Evolutionary conservation across 1,139 yeast genomes (phyloP), one percentile per base, ranked within the genome.

Genomic region (Candida freyschussii): DNA sequence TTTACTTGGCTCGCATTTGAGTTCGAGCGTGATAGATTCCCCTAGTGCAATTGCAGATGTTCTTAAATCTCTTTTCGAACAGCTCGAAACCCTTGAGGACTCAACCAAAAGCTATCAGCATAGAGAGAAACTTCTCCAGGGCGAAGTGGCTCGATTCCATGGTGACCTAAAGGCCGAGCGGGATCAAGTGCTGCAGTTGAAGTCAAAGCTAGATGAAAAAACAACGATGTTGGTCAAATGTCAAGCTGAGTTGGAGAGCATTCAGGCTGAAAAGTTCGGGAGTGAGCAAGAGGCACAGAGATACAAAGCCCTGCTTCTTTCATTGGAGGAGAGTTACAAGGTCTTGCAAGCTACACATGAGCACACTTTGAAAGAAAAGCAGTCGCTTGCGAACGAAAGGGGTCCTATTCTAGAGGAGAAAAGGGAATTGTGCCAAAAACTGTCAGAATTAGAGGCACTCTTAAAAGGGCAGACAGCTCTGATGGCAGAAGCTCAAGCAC

Each of bases 221-320:
- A 12, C 8, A 21, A 21, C n/a, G n/a, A 7, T 7, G 12, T 8
- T 21, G 12, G 24, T n/a, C 7, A 19, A 13, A 7, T 15, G 17
- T 13, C 24, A 25, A 16, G 13, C 9, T 8, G 24, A 30, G 15
- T 12, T 24, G 12, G 21, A 30, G 7, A 24, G 11, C 10, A n/a
- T 24, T 15, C 6, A 15, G 4, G 21, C 13, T 7, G 20, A 30
- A 7, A 12, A 25, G 7, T n/a, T 24, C 20, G 7, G 4, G 24
- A 30, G 20, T 24, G 10, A 11, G 7, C 11, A 16, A 5, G 28
- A 30, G 16, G 20, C 11, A 5, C 12, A 23, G 10, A 10, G 25
- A 16, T 30, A 24, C 11, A 30, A 30, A 19, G 23, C 24, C 19
- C 29, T 24, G 29, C 20, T 30, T 11, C 24, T 24, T 13, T 17